Evolutionary conservation across 371 early-diverging fungal genomes (phyloP), one percentile per base, ranked within the genome.

Genomic region (Haplosporangium sp.): DNA sequence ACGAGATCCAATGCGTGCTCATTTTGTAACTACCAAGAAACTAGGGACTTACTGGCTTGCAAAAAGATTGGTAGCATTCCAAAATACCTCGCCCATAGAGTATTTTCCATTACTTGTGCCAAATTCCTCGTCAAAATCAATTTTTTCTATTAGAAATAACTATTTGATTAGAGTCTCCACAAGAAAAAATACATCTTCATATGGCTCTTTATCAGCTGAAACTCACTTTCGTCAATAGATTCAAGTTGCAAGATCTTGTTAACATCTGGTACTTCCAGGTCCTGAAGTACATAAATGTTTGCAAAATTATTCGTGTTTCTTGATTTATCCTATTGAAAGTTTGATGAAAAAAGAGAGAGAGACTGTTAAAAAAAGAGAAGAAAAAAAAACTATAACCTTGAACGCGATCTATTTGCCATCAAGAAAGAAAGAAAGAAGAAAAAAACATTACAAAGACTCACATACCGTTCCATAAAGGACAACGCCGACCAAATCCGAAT

Each of bases 381-480:
- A 27, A 27, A 27, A 27, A 27, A 27, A 27, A 27, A 27, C 27
- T 27, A 27, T 27, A 27, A 27, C 27, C 27, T 27, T 27, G 27
- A 27, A 27, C 27, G 27, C 27, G 27, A 27, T 27, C 27, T 27
- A 27, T 27, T 27, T 1, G 27, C 27, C 52, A 17, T 52, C 19
- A 40, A 44, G 19, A 66, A 38, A n/a, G 0, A 58, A 5, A 47
- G n/a, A 35, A 38, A 44, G 4, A 20, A n/a, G 3, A 17, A 47
- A 17, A 0, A 20, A 19, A 38, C 27, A 52, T 15, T 17, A 42
- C 40, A n/a, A 35, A 13, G 44, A 8, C 6, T 38, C 17, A 64
- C 84, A 74, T 83, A 93, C 93, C 48, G 92, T 91, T 69, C 89
- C 88, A 68, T 84, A 93, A 20, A 94, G 67, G 0, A 94, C 63